Percentiles rank a stretch among this genome's conserved stretches.
Conservation (phyloP, 2,329 filamentous ascomycete species). For the Cyphellophora europaea region DNA sequence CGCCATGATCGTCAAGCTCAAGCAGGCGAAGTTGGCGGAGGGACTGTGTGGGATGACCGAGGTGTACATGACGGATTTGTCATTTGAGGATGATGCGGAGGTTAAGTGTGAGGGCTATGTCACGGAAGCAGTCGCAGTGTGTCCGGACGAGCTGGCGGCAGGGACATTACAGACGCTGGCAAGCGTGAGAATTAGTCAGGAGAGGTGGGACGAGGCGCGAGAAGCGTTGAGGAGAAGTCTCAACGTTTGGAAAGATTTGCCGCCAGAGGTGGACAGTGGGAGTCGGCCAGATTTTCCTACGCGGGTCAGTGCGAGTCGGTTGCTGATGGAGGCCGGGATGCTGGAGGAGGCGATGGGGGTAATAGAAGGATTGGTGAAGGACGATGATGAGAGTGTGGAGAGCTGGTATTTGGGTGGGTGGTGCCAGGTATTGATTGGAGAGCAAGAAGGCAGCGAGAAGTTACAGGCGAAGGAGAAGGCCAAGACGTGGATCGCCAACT, state of each 20-base stretch:
- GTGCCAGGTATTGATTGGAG: conserved; percentile 65
- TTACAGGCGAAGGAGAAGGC: conserved; percentile 39
- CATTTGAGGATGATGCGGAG: conserved; percentile 83
- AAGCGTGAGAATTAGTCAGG: conserved; percentile 85
- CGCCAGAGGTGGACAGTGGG: conserved; percentile 54
- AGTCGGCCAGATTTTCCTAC: conserved; percentile 77
- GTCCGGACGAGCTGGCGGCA: conserved; percentile 55
- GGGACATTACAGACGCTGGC: conserved; percentile 95
- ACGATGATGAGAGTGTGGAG: conserved; percentile 92
- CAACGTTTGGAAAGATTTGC: conserved; percentile 71
- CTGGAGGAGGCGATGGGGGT: conserved; percentile 78
- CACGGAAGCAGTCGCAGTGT: conserved; percentile 80
- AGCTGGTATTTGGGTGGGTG: conserved; percentile 96
- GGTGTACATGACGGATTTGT: conserved; percentile 98
- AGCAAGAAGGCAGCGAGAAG: conserved; percentile 26
- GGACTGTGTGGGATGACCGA: conserved; percentile 91
- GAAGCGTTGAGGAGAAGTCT: conserved; percentile 71
- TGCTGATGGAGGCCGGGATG: conserved; percentile 85
- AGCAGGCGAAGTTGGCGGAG: conserved; percentile 73
- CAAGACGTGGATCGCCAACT: conserved; percentile 68
- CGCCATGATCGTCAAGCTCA: conserved; percentile 49
- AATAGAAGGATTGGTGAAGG: conserved; percentile 69
- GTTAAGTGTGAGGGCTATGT: conserved; percentile 76
- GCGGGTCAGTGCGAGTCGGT: conserved; percentile 69
- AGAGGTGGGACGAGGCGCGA: conserved; percentile 66